Evolutionary conservation across 495 filamentous ascomycete species (phyloP).

Genomic region (Aspergillus sclerotioniger): DNA sequence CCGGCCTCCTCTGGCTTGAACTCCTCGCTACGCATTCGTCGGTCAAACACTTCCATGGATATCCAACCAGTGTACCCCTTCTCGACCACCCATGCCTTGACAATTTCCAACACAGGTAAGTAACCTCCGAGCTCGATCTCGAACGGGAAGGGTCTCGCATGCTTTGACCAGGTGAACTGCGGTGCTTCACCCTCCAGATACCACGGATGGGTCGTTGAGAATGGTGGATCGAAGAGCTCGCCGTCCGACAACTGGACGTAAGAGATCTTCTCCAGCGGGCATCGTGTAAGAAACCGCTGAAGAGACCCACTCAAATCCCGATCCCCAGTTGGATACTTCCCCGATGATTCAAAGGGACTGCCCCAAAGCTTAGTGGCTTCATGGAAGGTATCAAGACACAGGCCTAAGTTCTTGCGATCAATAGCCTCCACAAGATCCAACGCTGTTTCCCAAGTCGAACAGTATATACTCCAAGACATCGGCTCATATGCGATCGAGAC

Average conservation of each 20-base stretch:
- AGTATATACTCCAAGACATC: slow-evolving; percentile 64
- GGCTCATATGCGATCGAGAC: slow-evolving; percentile 66
- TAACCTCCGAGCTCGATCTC: slow-evolving; percentile 64
- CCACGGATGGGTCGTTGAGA: slow-evolving; percentile 61
- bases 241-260: slow-evolving; percentile 74
- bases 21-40: slow-evolving; percentile 54
- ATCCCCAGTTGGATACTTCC: slow-evolving; percentile 54
- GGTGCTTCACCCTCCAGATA: slow-evolving; percentile 59
- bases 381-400: slow-evolving; percentile 75
- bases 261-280: slow-evolving; percentile 65
- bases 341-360: slow-evolving; percentile 51
- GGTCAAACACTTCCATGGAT: slow-evolving; percentile 70
- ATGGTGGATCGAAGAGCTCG: slow-evolving; percentile 56
- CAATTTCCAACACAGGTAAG: slow-evolving; percentile 48
- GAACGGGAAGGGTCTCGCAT: slow-evolving; percentile 67
- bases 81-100: slow-evolving; percentile 55
- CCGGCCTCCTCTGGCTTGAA: slow-evolving; percentile 21
- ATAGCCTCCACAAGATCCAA: slow-evolving; percentile 59
- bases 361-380: slow-evolving; percentile 65
- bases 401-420: slow-evolving; percentile 63
- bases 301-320: slow-evolving; percentile 52
- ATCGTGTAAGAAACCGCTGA: slow-evolving; percentile 45
- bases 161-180: slow-evolving; percentile 74
- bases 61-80: slow-evolving; percentile 68
- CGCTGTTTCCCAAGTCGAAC: slow-evolving; percentile 64